Evolutionary conservation across 139 green algal species (phyloP).

Genomic region (Auxenochlorella pyrenoidosa): DNA sequence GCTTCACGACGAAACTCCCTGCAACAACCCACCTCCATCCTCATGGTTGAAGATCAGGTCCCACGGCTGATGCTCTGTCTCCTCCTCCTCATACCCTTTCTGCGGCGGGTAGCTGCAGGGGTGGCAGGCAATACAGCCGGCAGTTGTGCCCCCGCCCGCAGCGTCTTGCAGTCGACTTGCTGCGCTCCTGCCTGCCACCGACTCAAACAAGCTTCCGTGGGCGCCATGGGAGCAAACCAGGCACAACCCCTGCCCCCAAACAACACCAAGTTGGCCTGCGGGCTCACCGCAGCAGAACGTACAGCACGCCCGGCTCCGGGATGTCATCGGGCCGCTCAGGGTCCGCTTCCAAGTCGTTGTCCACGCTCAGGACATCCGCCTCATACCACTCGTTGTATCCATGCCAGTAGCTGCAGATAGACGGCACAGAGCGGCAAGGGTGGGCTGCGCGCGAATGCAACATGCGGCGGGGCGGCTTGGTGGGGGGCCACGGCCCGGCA

Average conservation of each 20-base stretch:
- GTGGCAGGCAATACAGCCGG: neutral
- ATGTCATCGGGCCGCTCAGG: neutral
- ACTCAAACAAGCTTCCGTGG: too few species aligned
- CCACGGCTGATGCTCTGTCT: neutral
- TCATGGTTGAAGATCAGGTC: slow-evolving; percentile 3
- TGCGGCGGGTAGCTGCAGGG: slow-evolving; percentile 6
- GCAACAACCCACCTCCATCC: neutral
- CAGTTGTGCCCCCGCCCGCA: too few species aligned
- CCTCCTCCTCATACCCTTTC: neutral
- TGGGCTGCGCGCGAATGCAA: neutral
- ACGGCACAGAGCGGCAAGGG: neutral
- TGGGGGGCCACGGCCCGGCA: neutral
- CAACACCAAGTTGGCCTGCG: too few species aligned
- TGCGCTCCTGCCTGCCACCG: too few species aligned
- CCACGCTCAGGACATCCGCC: neutral
- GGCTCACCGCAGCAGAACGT: neutral
- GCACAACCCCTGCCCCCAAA: too few species aligned
- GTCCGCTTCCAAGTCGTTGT: neutral
- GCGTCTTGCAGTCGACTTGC: too few species aligned
- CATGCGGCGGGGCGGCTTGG: neutral
- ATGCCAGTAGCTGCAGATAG: neutral
- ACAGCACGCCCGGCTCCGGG: neutral
- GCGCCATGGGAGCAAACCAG: too few species aligned
- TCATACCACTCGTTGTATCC: neutral
- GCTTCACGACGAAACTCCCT: too few species aligned